Evolutionary conservation across 1,139 yeast species (phyloP), one percentile per base, ranked within the genome.

Genomic region (Pichia sp.): DNA sequence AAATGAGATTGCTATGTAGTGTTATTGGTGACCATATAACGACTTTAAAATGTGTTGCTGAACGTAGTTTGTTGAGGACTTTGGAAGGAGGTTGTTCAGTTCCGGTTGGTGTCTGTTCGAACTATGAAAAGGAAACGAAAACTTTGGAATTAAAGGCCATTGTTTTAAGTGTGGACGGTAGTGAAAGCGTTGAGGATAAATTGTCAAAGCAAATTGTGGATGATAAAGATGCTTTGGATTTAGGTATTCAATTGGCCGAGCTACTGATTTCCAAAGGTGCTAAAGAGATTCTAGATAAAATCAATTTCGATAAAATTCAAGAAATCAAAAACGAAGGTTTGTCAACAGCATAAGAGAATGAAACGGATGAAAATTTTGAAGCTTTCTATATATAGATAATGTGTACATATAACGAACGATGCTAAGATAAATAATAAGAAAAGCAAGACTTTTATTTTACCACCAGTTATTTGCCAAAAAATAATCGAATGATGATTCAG

Each of bases 71-170:
- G 49, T 79, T 92, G 87, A 75, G 95, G 62, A 74, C 85, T 35
- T 72, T 92, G 49, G 97, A 92, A 67, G 98, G 98, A 49, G 98
- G 98, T 16, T 92, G 98, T 66, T 86, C 96, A 0, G 97, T 92
- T 8, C 98, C 98, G 9, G 85, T 92, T 54, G 98, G 98, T 41
- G 58, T 58, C 34, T 95, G 87, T 41, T 75, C 82, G 47, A 57
- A 60, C 5, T 83, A 72, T 11, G 11, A 34, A 55, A 66, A 81
- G 54, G 59, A 55, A 2, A 69, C 77, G 0, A 63, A 69, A 34
- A 53, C 51, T 16, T 67, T 84, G 47, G 53, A 63, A 10, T 68
- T 92, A 53, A 75, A 75, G 50, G 95, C 88, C 5, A 73, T 85
- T 39, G 94, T 92, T 31, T 86, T 90, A 27, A 77, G 85, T 50